These are phyloP conservation scores for Chaetomium tenue DNA, from an alignment of 495 filamentous ascomycete genomes.

Conservation along the genomic window DNA sequence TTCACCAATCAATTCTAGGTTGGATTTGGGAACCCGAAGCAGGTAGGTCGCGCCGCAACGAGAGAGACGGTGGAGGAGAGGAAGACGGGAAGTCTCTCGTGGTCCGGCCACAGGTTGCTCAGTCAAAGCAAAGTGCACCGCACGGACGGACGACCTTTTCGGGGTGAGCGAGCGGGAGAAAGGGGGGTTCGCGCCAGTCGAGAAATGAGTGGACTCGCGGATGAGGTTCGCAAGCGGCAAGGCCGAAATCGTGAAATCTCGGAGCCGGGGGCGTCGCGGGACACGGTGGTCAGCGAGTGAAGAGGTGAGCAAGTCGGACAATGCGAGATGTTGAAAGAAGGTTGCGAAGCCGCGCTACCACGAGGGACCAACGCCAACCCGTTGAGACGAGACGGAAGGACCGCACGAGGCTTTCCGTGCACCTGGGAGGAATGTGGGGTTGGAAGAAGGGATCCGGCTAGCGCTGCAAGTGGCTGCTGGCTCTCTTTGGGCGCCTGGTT, in stretches of 20 bases:
- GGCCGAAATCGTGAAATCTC: background rate
- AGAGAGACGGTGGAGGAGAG: background rate
- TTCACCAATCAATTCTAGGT: background rate
- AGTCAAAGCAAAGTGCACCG: background rate
- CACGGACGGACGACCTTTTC: slow-evolving; percentile 13
- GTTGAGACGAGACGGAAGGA: background rate
- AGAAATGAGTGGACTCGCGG: slow-evolving; percentile 8
- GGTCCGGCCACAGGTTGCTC: slow-evolving; percentile 5
- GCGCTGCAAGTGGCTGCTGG: background rate
- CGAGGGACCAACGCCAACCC: background rate
- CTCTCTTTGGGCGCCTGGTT: background rate
- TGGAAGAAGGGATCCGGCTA: background rate
- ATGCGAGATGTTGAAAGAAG: background rate
- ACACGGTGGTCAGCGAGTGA: background rate
- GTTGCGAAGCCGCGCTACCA: background rate
- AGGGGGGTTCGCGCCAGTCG: background rate
- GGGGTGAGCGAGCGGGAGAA: slow-evolving; percentile 10
- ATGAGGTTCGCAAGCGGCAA: slow-evolving; percentile 2
- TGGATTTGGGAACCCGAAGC: background rate
- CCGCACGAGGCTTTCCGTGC: background rate
- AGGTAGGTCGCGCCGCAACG: background rate
- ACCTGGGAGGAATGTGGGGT: slow-evolving; percentile 3
- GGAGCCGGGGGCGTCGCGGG: background rate
- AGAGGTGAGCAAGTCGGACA: background rate
- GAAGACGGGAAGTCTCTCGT: background rate